Evolutionary conservation across 2,329 filamentous ascomycete species (phyloP).

Genomic region (Paraphoma chrysanthemicola): DNA sequence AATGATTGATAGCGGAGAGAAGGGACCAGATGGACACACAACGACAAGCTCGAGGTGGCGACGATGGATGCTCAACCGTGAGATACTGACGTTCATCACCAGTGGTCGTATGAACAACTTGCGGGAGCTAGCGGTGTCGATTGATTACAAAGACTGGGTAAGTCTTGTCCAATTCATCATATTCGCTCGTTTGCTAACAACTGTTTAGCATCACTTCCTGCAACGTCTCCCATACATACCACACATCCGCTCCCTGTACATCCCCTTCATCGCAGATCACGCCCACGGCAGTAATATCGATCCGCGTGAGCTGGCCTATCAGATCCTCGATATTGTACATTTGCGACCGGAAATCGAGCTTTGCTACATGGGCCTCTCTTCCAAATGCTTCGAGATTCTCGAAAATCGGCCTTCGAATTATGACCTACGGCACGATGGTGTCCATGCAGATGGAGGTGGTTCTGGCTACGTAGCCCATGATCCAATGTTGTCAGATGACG

Average conservation of each 20-base stretch:
- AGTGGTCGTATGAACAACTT: constrained; percentile 77
- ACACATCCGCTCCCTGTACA: constrained; percentile 73
- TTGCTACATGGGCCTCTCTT: constrained; percentile 77
- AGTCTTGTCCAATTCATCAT: constrained; percentile 33
- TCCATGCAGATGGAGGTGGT: constrained; percentile 29
- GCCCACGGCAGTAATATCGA: constrained; percentile 63
- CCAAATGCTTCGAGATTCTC: constrained; percentile 82
- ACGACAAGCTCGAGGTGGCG: constrained; percentile 60
- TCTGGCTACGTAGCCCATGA: constrained; percentile 37
- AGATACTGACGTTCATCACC: constrained; percentile 75
- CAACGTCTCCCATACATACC: constrained; percentile 75
- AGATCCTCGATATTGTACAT: constrained; percentile 79
- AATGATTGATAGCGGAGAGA: constrained; percentile 74
- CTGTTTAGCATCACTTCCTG: constrained; percentile 74
- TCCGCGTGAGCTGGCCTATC: constrained; percentile 73
- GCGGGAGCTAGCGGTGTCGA: constrained; percentile 73
- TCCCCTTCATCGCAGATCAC: constrained; percentile 71
- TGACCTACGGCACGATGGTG: constrained; percentile 42
- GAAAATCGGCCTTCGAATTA: constrained; percentile 64
- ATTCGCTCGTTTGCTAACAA: too few relatives aligned
- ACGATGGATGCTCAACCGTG: constrained; percentile 74
- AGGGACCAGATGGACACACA: constrained; percentile 52
- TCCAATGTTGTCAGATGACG: constrained; percentile 43
- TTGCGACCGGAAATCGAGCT: constrained; percentile 77
- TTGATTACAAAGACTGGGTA: constrained; percentile 83